Evolutionary conservation across 2,329 filamentous ascomycete species (phyloP).

Genomic region (Nigrospora osmanthi): DNA sequence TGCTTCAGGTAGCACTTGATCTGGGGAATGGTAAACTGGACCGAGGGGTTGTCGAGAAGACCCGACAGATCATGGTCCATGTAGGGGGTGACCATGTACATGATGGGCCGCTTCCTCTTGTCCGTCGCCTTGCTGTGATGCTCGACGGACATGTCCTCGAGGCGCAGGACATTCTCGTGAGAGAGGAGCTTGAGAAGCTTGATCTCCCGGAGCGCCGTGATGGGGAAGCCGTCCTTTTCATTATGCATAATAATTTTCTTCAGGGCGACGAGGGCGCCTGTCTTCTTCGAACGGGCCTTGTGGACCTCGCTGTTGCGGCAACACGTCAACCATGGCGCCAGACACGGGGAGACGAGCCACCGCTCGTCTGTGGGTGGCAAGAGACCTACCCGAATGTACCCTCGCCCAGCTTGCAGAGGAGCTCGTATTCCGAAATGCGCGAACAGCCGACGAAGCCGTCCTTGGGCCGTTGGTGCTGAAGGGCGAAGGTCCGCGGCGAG

Average conservation of each 20-base stretch:
- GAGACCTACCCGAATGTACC: constrained; percentile 78
- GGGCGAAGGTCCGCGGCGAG: constrained; percentile 49
- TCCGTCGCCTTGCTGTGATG: constrained; percentile 46
- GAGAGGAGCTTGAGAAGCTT: constrained; percentile 94
- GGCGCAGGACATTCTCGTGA: constrained; percentile 75
- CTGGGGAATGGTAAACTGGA: constrained; percentile 78
- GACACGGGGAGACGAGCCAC: constrained; percentile 19
- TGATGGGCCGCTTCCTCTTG: constrained; percentile 73
- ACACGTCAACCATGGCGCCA: constrained; percentile 14
- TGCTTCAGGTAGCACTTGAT: constrained; percentile 98
- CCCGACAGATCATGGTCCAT: constrained; percentile 99
- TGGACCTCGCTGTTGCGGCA: constrained; percentile 65
- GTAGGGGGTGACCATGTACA: constrained; percentile 99
- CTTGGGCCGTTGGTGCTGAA: constrained; percentile 45
- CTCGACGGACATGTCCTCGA: constrained; percentile 97
- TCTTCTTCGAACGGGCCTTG: constrained; percentile 72
- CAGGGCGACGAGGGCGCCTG: constrained; percentile 70
- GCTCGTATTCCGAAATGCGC: constrained; percentile 70
- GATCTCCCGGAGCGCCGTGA: constrained; percentile 93
- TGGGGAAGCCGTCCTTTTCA: constrained; percentile 99
- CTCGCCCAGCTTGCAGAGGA: constrained; percentile 80
- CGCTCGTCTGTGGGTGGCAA: too few species aligned
- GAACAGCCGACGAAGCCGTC: constrained; percentile 77
- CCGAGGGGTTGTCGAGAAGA: constrained; percentile 86
- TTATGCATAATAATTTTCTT: constrained; percentile 99